These are phyloP conservation scores for Raffaelea deltoideospora DNA, from an alignment of 2,329 filamentous ascomycete species.

Conservation along the genomic window DNA sequence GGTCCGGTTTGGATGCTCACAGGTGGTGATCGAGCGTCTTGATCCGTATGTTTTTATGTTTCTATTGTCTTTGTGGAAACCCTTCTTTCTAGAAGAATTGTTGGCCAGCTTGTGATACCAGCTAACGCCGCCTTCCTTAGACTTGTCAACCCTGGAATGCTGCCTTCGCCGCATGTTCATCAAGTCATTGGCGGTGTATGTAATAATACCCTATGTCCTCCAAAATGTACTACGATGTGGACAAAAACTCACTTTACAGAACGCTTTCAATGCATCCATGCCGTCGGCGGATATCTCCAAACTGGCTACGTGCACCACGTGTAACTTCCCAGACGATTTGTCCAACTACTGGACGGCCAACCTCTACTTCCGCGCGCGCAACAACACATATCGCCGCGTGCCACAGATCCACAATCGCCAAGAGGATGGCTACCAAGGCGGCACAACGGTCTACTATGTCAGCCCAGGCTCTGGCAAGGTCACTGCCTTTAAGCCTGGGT, in stretches of 20 bases:
- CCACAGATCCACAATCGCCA: conserved; percentile 20
- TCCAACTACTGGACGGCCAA: conserved; percentile 24
- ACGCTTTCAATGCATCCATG: conserved; percentile 15
- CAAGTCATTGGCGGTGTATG: conserved; percentile 5
- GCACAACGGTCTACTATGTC: conserved; percentile 25
- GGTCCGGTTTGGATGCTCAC: conserved; percentile 2
- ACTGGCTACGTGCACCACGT: conserved; percentile 22
- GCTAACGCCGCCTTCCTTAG: neutral
- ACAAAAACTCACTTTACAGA: conserved; percentile 2
- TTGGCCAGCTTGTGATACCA: too few relatives aligned
- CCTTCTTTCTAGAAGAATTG: neutral
- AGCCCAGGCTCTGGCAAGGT: conserved; percentile 15
- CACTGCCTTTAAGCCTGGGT: conserved; percentile 24
- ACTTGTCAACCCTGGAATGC: conserved; percentile 3
- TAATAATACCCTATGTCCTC: neutral
- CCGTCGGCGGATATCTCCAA: conserved; percentile 11
- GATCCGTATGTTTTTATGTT: conserved; percentile 1
- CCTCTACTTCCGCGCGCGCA: conserved; percentile 20
- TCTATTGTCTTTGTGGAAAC: too few relatives aligned
- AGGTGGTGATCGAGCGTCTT: conserved; percentile 3
- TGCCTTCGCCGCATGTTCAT: conserved; percentile 4
- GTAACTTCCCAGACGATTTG: conserved; percentile 22
- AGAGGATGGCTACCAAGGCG: conserved; percentile 17
- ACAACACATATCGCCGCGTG: conserved; percentile 17
- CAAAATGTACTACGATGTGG: neutral